Percentiles rank a stretch among this genome's conserved stretches.
Evolutionary conservation across 2,329 filamentous ascomycete species (phyloP).

Genomic region (Trichothecium sympodiale): DNA sequence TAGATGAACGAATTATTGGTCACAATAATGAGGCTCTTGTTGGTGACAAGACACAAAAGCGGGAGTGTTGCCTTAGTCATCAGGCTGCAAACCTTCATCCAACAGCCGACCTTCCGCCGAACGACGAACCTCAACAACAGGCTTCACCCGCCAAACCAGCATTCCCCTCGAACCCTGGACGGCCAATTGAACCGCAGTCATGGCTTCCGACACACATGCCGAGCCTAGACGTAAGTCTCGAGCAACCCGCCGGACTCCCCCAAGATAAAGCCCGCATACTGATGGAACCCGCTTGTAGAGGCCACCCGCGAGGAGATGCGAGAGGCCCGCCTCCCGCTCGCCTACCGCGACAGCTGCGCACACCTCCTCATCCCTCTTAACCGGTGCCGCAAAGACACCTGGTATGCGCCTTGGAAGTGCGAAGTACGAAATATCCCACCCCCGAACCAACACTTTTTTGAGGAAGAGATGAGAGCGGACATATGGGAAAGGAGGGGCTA

Average conservation of each 20-base stretch:
- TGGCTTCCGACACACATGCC: constrained; percentile 24
- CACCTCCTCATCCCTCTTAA: constrained; percentile 92
- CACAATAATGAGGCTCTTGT: too few species aligned
- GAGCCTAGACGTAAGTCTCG: constrained; percentile 29
- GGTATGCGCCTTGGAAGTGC: constrained; percentile 97
- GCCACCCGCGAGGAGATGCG: constrained; percentile 90
- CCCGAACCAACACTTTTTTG: not conserved
- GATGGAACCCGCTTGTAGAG: constrained; percentile 41
- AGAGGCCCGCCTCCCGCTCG: constrained; percentile 73
- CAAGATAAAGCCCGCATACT: too few species aligned
- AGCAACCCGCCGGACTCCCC: too few species aligned
- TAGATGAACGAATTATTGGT: too few species aligned
- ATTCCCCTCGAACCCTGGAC: constrained; percentile 10
- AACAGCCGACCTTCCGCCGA: not conserved
- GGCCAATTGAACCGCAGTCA: constrained; percentile 20
- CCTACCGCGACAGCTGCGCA: constrained; percentile 93
- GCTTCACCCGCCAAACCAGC: constrained; percentile 14
- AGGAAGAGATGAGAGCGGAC: not conserved
- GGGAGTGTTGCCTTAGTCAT: not conserved
- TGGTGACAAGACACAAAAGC: too few species aligned
- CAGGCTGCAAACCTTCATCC: not conserved
- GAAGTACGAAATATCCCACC: constrained; percentile 44
- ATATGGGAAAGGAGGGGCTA: too few species aligned
- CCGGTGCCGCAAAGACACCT: constrained; percentile 82
- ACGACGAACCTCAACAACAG: constrained; percentile 13